Evolutionary conservation across 768 basidiomycete genomes (phyloP), one percentile per base, ranked within the genome.

Genomic region (Leucogyrophana mollusca): DNA sequence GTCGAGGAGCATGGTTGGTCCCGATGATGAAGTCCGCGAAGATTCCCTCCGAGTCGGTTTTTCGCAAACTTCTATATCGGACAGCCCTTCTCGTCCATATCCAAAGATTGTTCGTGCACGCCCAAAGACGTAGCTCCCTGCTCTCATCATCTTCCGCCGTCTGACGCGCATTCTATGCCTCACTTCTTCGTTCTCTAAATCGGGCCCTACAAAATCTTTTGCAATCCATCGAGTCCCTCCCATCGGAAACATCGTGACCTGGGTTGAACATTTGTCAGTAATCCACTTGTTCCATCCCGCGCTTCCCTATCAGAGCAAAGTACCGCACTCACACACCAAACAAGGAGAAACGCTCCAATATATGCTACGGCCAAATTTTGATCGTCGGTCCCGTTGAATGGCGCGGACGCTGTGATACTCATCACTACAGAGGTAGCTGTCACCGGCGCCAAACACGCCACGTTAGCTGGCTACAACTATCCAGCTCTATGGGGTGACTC

Each of bases 161-260:
- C 69, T 73, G 7, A 52, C 52, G 10, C 62, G 68, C 47, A 79
- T 67, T 3, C 62, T 63, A 37, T 78, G 74, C 36, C 69, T 68
- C 4, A 85, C 69, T 44, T 81, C 79, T 41, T 81, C 78, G 8
- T 74, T 66, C 43, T 80, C 74, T 3, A 84, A 66, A 43, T 87
- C 84, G 1, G 83, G 80, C 0, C 84, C 85, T 11, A 66, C 68
- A 51, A 77, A 89, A 58, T 90, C 87, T 70, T 76, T 76, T 16
- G 71, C 69, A 20, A 89, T 65, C 53, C 74, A 69, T 3, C 69
- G 71, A 48, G 73, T 69, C 2, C 74, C 82, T 13, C 87, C 85
- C 25, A 79, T 56, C 0, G 85, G 80, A 56, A 87, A 88, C 13
- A 88, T 67, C 0, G 82, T 82, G 11, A 87, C 54, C 83, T 85